Evolutionary conservation across 2,329 filamentous ascomycete genomes (phyloP), one percentile per base, ranked within the genome.

Genomic region (Neurospora sp.): DNA sequence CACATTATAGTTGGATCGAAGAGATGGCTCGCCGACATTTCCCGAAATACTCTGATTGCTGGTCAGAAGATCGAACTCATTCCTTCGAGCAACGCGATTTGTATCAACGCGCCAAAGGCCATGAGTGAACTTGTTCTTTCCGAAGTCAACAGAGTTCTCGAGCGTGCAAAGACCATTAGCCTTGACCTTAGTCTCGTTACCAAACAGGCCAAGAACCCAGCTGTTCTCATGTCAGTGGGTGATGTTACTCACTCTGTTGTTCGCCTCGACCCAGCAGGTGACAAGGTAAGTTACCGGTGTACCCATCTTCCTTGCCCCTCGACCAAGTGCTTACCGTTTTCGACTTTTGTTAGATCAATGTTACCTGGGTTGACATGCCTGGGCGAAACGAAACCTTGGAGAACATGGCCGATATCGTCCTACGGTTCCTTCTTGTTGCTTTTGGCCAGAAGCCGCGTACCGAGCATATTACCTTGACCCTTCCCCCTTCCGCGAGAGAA

Each of bases 351-450:
- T 62, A 78, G 76, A 71, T 82, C 23, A 69, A 76, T 11, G 78
- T 86, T 11, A 80, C 79, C 6, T 86, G 84, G 84, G 76, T 85
- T 10, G 75, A 80, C 10, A 69, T 79, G 38, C 11, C 74, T 2
- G 68, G 73, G 11, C 67, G 67, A 3, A 68, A 71, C 8, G 71
- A 74, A 36, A 68, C 71, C 15, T 75, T 80, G 6, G 83, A 86
- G 74, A 78, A 81, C 68, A 74, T 78, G 1, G 78, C 78, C 40
- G 83, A 87, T 57, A 76, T 82, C 15, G 83, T 85, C 17, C 75
- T 80, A 66, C 82, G 85, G 38, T 79, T 86, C 4, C 74, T 87
- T 2, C 75, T 81, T 40, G 79, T 78, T 4, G 78, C 79, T 11
- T 78, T 74, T 39, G 73, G 73, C 2, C 71, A 76, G 6, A 71